Conservation (phyloP, 2,329 filamentous ascomycete species). For the Trichoderma simmonsii region DNA sequence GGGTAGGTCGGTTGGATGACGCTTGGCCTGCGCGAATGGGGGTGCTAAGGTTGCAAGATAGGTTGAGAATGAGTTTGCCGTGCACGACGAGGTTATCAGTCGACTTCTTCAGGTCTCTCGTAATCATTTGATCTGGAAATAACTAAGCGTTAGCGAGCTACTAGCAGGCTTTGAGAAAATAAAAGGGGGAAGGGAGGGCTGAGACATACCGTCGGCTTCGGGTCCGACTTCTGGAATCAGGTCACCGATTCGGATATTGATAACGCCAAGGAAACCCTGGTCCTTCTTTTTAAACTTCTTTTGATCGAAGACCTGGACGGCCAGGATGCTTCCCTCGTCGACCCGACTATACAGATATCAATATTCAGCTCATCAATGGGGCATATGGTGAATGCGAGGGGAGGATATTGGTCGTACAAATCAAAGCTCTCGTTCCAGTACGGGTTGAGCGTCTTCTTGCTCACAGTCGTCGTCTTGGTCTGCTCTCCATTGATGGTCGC, state of each 20-base stretch:
- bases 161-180: not conserved
- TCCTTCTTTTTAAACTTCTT: constrained; percentile 99
- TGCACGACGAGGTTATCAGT: constrained; percentile 97
- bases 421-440: constrained; percentile 99
- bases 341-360: constrained; percentile 60
- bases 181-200: not conserved
- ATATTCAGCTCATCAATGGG: not conserved
- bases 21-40: constrained; percentile 57
- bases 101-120: constrained; percentile 92
- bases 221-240: constrained; percentile 80
- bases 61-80: constrained; percentile 93
- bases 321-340: constrained; percentile 92
- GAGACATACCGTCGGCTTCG: constrained; percentile 78
- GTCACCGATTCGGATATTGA: constrained; percentile 94
- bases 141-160: constrained; percentile 25
- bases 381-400: constrained; percentile 17
- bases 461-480: constrained; percentile 95
- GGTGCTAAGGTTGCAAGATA: constrained; percentile 81
- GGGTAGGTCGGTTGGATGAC: constrained; percentile 45
- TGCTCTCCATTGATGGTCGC: constrained; percentile 97
- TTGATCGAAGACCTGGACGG: constrained; percentile 98
- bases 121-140: constrained; percentile 88
- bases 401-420: constrained; percentile 63
- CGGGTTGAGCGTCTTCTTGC: constrained; percentile 97
- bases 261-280: constrained; percentile 94